These are phyloP conservation scores for Mollisia scopiformis DNA, from an alignment of 2,329 filamentous ascomycete species.

Conservation along the genomic window DNA sequence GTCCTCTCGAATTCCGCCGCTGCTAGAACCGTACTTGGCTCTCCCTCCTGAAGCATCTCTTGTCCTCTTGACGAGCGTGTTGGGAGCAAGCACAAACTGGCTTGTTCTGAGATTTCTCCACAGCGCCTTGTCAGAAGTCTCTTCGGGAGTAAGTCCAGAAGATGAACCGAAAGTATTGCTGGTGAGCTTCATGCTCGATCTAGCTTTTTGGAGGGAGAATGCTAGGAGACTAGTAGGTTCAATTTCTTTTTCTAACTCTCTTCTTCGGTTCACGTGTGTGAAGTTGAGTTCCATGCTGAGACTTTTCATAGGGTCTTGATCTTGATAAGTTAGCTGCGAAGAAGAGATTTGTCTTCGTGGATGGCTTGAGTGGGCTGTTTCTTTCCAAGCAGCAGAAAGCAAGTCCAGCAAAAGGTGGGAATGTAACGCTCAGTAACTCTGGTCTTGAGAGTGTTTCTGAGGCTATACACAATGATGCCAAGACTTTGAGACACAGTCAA, in stretches of 20 bases:
- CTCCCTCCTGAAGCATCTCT: slow-evolving; percentile 62
- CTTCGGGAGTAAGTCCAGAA: slow-evolving; percentile 27
- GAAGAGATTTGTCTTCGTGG: slow-evolving; percentile 71
- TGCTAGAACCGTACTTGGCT: slow-evolving; percentile 65
- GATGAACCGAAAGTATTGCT: slow-evolving; percentile 64
- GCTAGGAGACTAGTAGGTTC: slow-evolving; percentile 64
- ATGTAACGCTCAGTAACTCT: slow-evolving; percentile 21
- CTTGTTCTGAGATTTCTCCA: slow-evolving; percentile 60
- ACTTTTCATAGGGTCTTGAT: slow-evolving; percentile 66
- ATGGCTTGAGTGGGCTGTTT: slow-evolving; percentile 53
- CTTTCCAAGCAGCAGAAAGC: slow-evolving; percentile 18
- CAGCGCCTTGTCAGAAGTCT: slow-evolving; percentile 33
- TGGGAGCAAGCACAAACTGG: slow-evolving; percentile 68
- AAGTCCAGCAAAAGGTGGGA: background rate
- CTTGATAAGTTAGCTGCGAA: slow-evolving; percentile 60
- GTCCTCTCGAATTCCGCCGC: slow-evolving; percentile 50
- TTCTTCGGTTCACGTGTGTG: background rate
- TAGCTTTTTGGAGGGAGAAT: slow-evolving; percentile 77
- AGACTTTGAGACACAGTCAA: slow-evolving; percentile 15
- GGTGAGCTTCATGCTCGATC: slow-evolving; percentile 81
- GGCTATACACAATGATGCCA: slow-evolving; percentile 26
- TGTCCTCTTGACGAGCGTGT: slow-evolving; percentile 68
- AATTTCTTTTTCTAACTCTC: slow-evolving; percentile 2
- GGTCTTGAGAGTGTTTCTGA: slow-evolving; percentile 20
- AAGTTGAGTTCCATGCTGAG: slow-evolving; percentile 4